Evolutionary conservation across 2,329 filamentous ascomycete genomes (phyloP).

Genomic region (Colletotrichum filicis): DNA sequence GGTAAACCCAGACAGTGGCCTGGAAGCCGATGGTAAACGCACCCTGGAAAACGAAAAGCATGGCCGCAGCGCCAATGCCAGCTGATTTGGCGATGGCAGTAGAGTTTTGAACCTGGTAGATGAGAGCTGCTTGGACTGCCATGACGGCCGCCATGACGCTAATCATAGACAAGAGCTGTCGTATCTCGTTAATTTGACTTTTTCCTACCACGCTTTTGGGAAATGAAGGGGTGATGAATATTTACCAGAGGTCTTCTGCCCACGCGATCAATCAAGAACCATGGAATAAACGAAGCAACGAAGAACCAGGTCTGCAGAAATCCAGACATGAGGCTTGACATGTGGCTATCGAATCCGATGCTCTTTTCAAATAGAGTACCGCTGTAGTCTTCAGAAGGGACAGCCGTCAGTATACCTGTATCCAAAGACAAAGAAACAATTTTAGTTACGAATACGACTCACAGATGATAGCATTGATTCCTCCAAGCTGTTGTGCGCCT

Average conservation of each 20-base stretch:
- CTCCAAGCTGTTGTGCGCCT: conserved; percentile 56
- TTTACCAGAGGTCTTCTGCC: conserved; percentile 47
- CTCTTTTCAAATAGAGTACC: conserved; percentile 58
- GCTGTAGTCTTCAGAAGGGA: conserved; percentile 49
- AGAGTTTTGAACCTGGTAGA: conserved; percentile 51
- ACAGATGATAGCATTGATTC: conserved; percentile 61
- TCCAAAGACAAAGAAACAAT: not conserved
- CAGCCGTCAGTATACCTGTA: not conserved
- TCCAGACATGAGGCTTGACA: conserved; percentile 63
- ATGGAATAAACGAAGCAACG: conserved; percentile 53
- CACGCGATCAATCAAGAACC: conserved; percentile 58
- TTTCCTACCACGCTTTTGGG: not conserved
- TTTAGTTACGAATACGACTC: not conserved
- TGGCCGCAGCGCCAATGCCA: conserved; percentile 51
- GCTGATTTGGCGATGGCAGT: conserved; percentile 45
- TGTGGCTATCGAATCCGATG: conserved; percentile 52
- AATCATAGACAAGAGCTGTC: conserved; percentile 51
- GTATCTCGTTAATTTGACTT: not conserved
- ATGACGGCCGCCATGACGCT: conserved; percentile 52
- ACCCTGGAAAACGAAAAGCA: conserved; percentile 54
- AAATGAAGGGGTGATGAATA: not conserved
- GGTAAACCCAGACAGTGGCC: conserved; percentile 48
- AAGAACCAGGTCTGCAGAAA: conserved; percentile 61
- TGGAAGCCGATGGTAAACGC: conserved; percentile 53
- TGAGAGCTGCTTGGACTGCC: conserved; percentile 51